These are phyloP conservation scores for Wickerhamomyces sp. DNA, from an alignment of 1,139 yeast genomes.

Conservation along the genomic window DNA sequence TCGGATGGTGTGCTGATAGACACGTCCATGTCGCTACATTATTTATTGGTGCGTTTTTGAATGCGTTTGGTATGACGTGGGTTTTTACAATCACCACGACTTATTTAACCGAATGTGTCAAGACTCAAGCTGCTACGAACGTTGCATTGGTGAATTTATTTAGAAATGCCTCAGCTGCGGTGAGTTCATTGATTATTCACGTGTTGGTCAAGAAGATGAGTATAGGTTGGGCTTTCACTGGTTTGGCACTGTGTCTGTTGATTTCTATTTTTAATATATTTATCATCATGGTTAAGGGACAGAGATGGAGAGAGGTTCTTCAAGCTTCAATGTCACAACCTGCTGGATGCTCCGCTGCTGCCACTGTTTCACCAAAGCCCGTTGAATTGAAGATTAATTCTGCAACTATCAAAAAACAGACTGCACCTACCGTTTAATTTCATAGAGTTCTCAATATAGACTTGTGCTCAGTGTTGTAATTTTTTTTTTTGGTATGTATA, in stretches of 20 bases:
- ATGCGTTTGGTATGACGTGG: conserved; percentile 57
- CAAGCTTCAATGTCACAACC: too few species aligned
- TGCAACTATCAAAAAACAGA: too few species aligned
- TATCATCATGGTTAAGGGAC: conserved; percentile 27
- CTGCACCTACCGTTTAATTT: too few species aligned
- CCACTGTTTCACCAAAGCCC: too few species aligned
- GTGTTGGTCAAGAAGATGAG: conserved; percentile 41
- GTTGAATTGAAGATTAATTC: too few species aligned
- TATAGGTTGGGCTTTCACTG: conserved; percentile 57
- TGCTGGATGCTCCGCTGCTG: too few species aligned
- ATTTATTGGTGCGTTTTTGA: conserved; percentile 39
- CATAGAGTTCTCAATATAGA: too few species aligned
- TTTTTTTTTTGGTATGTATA: too few species aligned
- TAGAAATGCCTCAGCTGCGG: conserved; percentile 53
- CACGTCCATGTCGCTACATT: conserved; percentile 40
- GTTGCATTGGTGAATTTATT: conserved; percentile 53
- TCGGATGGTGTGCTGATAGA: conserved; percentile 49
- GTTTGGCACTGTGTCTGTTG: conserved; percentile 40
- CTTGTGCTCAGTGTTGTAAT: too few species aligned
- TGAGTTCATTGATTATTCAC: conserved; percentile 44
- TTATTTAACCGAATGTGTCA: conserved; percentile 48
- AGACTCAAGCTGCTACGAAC: conserved; percentile 48
- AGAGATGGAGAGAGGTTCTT: conserved; percentile 20
- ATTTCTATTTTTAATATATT: conserved; percentile 29
- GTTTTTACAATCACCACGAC: conserved; percentile 54